Percentiles rank a stretch among this genome's conserved stretches.
Evolutionary conservation across 768 basidiomycete species (phyloP).

Genomic region (Lactifluus volemus): DNA sequence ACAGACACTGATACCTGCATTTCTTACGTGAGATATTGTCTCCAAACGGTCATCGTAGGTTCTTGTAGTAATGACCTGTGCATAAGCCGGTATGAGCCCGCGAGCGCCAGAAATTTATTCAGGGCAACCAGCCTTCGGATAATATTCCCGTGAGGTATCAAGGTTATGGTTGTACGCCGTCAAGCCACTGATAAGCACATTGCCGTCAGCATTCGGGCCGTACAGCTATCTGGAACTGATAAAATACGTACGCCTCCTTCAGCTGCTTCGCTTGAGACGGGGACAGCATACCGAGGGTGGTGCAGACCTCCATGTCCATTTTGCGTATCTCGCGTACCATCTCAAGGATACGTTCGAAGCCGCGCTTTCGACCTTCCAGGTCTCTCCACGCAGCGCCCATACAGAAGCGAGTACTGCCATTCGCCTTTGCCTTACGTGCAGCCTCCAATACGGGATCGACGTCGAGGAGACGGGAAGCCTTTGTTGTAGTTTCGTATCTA

Average conservation of each 20-base stretch:
- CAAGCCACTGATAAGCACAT: slow-evolving; percentile 49
- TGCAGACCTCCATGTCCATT: slow-evolving; percentile 99
- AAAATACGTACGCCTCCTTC: slow-evolving; percentile 72
- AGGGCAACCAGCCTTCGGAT: slow-evolving; percentile 61
- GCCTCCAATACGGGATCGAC: slow-evolving; percentile 90
- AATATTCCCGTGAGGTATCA: slow-evolving; percentile 95
- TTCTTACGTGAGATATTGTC: slow-evolving; percentile 84
- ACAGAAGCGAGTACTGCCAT: slow-evolving; percentile 95
- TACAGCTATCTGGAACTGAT: not conserved
- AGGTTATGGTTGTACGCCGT: slow-evolving; percentile 99
- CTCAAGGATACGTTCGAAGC: slow-evolving; percentile 84
- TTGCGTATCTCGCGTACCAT: slow-evolving; percentile 89
- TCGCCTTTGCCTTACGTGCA: slow-evolving; percentile 88
- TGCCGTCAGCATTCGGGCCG: not conserved
- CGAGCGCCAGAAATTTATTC: not conserved
- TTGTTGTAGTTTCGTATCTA: slow-evolving; percentile 82
- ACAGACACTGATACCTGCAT: slow-evolving; percentile 95
- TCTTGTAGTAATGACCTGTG: slow-evolving; percentile 83
- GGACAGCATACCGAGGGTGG: slow-evolving; percentile 93
- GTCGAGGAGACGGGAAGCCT: slow-evolving; percentile 79
- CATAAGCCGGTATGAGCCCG: not conserved
- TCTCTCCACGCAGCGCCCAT: slow-evolving; percentile 99
- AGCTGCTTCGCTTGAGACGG: slow-evolving; percentile 87
- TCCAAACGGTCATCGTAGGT: slow-evolving; percentile 89
- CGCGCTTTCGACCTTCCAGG: slow-evolving; percentile 83